Percentiles rank a stretch among this genome's conserved stretches.
phyloP scores from a whole-genome alignment of 768 basidiomycete genomes.

The Boletus rex-veris region DNA sequence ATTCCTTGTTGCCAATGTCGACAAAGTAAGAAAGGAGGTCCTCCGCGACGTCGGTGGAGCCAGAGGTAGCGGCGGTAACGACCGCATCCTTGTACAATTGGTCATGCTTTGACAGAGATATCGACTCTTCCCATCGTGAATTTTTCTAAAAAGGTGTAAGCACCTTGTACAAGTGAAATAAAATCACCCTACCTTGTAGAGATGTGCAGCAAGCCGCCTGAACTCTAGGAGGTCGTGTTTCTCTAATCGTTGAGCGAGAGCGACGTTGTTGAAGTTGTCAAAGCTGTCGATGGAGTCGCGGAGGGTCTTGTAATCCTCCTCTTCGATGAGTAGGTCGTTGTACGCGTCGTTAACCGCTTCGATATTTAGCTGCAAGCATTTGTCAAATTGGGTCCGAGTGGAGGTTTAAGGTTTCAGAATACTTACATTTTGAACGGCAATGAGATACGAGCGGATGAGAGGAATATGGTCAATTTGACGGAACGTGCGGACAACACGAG shows the following conservation, averaged over 20 bases:
- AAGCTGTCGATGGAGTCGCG: constrained; percentile 98
- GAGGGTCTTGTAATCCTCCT: constrained; percentile 97
- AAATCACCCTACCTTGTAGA: constrained; percentile 73
- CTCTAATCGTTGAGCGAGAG: constrained; percentile 81
- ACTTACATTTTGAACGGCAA: constrained; percentile 90
- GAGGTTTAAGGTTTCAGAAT: neutral
- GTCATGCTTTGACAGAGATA: constrained; percentile 92
- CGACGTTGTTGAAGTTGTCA: constrained; percentile 94
- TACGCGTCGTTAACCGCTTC: constrained; percentile 98
- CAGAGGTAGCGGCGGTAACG: constrained; percentile 84
- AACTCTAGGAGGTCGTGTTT: constrained; percentile 92
- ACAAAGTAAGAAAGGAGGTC: constrained; percentile 96
- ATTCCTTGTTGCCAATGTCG: constrained; percentile 98
- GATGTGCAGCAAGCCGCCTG: constrained; percentile 87
- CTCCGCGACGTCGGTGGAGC: constrained; percentile 86
- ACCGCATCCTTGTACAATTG: constrained; percentile 97
- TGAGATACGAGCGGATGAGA: constrained; percentile 92
- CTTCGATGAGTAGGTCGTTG: constrained; percentile 97
- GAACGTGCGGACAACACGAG: constrained; percentile 95
- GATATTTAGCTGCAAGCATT: constrained; percentile 71
- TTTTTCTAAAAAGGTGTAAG: constrained; percentile 65
- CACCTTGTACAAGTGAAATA: neutral
- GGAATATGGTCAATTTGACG: constrained; percentile 93
- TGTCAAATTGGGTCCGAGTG: neutral
- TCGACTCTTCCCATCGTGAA: constrained; percentile 92